Percentiles rank a stretch among this genome's conserved stretches.
phyloP scores from a whole-genome alignment of 1,284 basidiomycete genomes.

The Trichosporon ovoides region DNA sequence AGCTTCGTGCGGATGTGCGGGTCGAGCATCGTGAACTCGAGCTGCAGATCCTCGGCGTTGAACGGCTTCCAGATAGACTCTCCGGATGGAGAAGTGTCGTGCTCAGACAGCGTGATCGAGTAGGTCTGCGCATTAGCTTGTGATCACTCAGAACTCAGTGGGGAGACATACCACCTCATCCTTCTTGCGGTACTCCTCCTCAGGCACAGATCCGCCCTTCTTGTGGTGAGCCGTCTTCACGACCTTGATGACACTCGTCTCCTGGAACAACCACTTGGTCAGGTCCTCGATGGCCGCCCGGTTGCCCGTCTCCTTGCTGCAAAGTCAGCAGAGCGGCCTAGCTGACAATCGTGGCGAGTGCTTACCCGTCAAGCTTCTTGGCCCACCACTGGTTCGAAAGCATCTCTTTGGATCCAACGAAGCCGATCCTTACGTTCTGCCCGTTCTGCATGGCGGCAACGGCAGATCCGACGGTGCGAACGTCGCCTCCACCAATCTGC shows the following conservation, averaged over 20 bases:
- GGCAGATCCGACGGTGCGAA: conserved; percentile 56
- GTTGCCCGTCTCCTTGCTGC: conserved; percentile 62
- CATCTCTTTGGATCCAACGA: conserved; percentile 72
- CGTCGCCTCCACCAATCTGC: conserved; percentile 57
- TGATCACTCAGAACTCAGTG: background rate
- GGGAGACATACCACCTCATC: conserved; percentile 67
- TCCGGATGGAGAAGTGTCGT: conserved; percentile 32
- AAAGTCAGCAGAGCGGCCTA: background rate
- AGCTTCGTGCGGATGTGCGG: conserved; percentile 79
- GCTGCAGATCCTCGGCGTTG: conserved; percentile 69
- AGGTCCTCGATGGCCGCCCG: conserved; percentile 66
- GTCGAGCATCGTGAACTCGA: conserved; percentile 98
- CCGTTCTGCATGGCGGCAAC: conserved; percentile 85
- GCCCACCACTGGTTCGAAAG: conserved; percentile 57
- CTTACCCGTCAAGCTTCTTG: conserved; percentile 50
- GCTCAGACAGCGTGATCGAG: conserved; percentile 54
- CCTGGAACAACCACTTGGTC: conserved; percentile 85
- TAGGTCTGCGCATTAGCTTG: conserved; percentile 57
- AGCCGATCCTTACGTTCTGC: conserved; percentile 70
- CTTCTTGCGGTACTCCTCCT: conserved; percentile 75
- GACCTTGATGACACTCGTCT: conserved; percentile 73
- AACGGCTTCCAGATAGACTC: conserved; percentile 62
- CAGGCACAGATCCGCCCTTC: conserved; percentile 56
- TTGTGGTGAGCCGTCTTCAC: conserved; percentile 69
- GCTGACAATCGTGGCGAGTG: background rate